phyloP scores from a whole-genome alignment of 2,329 filamentous ascomycete genomes.

The Ciborinia camelliae region DNA sequence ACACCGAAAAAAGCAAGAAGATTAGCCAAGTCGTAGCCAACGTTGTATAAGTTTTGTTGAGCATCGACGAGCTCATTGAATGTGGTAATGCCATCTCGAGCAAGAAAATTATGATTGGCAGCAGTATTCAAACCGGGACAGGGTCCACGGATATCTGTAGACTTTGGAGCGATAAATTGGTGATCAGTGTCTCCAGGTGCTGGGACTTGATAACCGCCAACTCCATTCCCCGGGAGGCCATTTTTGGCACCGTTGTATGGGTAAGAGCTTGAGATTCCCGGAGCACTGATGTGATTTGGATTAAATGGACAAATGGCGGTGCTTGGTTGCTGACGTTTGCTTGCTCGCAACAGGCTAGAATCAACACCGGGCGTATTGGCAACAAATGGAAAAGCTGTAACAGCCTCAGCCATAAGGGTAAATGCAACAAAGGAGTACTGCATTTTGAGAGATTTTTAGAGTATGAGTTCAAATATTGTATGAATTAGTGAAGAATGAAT shows the following conservation, averaged over 20 bases:
- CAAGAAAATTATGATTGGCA: slow-evolving; percentile 43
- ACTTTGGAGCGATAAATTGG: slow-evolving; percentile 23
- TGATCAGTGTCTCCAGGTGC: slow-evolving; percentile 37
- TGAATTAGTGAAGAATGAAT: not conserved
- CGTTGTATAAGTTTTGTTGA: slow-evolving; percentile 32
- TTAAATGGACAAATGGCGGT: not conserved
- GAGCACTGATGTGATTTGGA: slow-evolving; percentile 1
- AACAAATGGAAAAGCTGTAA: slow-evolving; percentile 42
- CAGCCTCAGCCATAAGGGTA: slow-evolving; percentile 19
- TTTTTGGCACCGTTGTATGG: slow-evolving; percentile 9
- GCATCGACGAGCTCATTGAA: slow-evolving; percentile 33
- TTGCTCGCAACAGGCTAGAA: slow-evolving; percentile 34
- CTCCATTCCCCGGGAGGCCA: slow-evolving; percentile 39
- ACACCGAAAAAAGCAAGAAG: slow-evolving; percentile 17
- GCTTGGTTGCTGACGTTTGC: slow-evolving; percentile 11
- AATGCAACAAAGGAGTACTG: not conserved
- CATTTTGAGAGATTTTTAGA: not conserved
- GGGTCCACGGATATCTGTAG: slow-evolving; percentile 22
- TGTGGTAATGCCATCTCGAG: slow-evolving; percentile 37
- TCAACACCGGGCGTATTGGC: slow-evolving; percentile 40
- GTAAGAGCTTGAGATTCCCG: not conserved
- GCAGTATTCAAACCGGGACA: slow-evolving; percentile 43
- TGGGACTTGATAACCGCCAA: slow-evolving; percentile 45
- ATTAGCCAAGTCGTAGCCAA: slow-evolving; percentile 28
- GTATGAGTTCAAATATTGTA: not conserved